These are phyloP conservation scores for Penicillium sp. DNA, from an alignment of 2,329 filamentous ascomycete species.

Conservation along the genomic window DNA sequence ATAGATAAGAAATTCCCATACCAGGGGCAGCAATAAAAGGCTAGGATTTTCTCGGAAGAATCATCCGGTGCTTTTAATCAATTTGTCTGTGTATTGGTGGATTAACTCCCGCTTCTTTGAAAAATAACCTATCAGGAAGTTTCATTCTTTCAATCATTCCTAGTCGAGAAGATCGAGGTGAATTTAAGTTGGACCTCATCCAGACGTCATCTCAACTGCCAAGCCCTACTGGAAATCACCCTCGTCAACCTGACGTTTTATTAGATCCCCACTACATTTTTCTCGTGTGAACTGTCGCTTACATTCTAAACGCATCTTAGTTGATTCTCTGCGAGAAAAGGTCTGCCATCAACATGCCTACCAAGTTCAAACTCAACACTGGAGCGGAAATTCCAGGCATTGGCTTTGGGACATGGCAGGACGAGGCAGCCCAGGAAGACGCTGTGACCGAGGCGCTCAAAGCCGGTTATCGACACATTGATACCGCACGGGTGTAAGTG, in stretches of 20 bases:
- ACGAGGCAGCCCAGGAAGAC: slow-evolving; percentile 56
- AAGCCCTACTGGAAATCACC: neutral
- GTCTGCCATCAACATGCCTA: slow-evolving; percentile 33
- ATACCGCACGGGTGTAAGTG: slow-evolving; percentile 55
- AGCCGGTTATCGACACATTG: slow-evolving; percentile 62
- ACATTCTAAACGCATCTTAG: neutral
- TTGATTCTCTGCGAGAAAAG: neutral
- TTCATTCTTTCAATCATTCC: neutral
- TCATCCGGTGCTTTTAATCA: too few relatives aligned
- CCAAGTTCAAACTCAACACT: slow-evolving; percentile 55
- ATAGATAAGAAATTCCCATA: too few relatives aligned
- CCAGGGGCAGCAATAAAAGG: too few relatives aligned
- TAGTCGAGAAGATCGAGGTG: neutral
- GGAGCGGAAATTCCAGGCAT: slow-evolving; percentile 55
- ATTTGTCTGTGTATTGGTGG: too few relatives aligned
- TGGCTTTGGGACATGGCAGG: slow-evolving; percentile 63
- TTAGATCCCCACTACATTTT: neutral
- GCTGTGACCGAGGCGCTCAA: slow-evolving; percentile 57
- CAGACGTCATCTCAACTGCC: neutral
- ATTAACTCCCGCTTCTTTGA: neutral
- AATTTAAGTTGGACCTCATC: neutral
- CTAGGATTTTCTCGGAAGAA: too few relatives aligned
- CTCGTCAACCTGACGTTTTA: slow-evolving; percentile 3
- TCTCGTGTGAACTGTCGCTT: neutral
- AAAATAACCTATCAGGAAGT: neutral